These are phyloP conservation scores for Rhizopogon roseolus DNA, from an alignment of 768 basidiomycete species.

Conservation along the genomic window DNA sequence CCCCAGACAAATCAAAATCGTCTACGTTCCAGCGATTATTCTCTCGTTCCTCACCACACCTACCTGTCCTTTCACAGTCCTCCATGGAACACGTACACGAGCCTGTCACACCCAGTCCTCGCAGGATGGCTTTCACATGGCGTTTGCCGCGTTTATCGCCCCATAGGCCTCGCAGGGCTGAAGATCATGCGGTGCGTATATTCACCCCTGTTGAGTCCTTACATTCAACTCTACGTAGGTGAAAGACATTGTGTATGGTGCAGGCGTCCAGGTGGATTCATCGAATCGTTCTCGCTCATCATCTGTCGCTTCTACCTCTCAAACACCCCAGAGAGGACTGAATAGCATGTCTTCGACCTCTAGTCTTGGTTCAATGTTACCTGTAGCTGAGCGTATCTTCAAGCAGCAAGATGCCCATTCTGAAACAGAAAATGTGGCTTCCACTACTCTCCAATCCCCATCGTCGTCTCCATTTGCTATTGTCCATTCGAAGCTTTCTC, in stretches of 20 bases:
- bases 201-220: not conserved
- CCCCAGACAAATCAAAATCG: constrained; percentile 11
- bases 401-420: constrained; percentile 6
- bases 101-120: constrained; percentile 13
- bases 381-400: constrained; percentile 21
- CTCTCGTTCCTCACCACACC: constrained; percentile 17
- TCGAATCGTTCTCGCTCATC: not conserved
- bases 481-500: not conserved
- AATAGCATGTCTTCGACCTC: constrained; percentile 20
- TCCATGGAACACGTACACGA: constrained; percentile 5
- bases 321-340: constrained; percentile 5
- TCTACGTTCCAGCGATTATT: constrained; percentile 27
- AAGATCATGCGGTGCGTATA: constrained; percentile 12
- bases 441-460: not conserved
- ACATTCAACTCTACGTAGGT: not conserved
- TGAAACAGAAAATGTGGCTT: constrained; percentile 1
- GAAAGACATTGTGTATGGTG: not conserved
- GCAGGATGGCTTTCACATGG: constrained; percentile 22
- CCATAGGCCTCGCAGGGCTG: constrained; percentile 10
- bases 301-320: not conserved
- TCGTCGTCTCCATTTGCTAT: constrained; percentile 7
- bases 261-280: not conserved
- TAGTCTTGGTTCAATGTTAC: constrained; percentile 25
- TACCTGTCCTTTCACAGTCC: constrained; percentile 3
- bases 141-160: constrained; percentile 24